Conservation (phyloP, 1,139 yeast species). For the Suhomyces yuchorum region DNA sequence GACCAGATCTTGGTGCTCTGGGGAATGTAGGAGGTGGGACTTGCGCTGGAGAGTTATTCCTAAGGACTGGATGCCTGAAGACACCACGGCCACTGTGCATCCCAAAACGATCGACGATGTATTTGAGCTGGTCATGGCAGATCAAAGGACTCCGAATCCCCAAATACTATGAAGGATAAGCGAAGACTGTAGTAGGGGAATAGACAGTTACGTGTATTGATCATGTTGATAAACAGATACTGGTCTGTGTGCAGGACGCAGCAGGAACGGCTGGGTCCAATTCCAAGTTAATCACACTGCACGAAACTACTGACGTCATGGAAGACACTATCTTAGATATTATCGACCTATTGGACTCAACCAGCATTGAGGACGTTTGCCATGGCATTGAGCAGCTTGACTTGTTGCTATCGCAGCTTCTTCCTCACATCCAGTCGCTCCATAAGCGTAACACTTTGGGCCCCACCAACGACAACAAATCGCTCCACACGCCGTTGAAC, state of each 20-base stretch:
- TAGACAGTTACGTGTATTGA: background rate
- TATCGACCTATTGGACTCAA: constrained; percentile 22
- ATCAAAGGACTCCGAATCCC: background rate
- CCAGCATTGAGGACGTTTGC: constrained; percentile 11
- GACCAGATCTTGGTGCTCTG: constrained; percentile 10
- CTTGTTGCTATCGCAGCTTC: constrained; percentile 21
- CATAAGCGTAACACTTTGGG: constrained; percentile 16
- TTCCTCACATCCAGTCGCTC: constrained; percentile 29
- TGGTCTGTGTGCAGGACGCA: constrained; percentile 1
- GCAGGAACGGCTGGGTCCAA: background rate
- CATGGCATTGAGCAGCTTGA: constrained; percentile 24
- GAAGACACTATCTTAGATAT: constrained; percentile 20
- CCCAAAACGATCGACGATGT: constrained; percentile 49
- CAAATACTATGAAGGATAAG: background rate
- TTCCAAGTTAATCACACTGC: background rate
- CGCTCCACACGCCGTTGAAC: constrained; percentile 21
- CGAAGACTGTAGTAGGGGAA: background rate
- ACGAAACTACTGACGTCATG: constrained; percentile 14
- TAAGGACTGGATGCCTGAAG: constrained; percentile 80
- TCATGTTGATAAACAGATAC: background rate
- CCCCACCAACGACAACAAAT: constrained; percentile 3
- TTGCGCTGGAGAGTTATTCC: constrained; percentile 85
- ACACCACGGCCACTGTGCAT: constrained; percentile 71
- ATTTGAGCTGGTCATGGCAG: constrained; percentile 2
- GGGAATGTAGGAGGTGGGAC: constrained; percentile 55